Conservation (phyloP, 192 early-diverging fungal species). For the Chytriomyces sp. region DNA sequence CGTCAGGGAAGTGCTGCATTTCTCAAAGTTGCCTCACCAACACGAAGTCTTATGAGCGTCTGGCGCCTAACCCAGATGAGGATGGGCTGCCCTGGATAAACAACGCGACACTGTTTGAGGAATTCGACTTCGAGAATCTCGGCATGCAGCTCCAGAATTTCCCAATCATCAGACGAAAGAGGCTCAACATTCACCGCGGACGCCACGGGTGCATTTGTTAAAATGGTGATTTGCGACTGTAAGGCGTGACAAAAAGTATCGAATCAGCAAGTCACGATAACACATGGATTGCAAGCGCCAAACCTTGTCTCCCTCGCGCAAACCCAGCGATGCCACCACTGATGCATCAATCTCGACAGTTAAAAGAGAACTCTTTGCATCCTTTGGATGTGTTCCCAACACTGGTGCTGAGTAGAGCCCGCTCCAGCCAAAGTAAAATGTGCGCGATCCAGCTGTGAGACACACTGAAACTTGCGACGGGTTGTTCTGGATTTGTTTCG, state of each 20-base stretch:
- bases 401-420: neutral
- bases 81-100: conserved; percentile 40
- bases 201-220: conserved; percentile 15
- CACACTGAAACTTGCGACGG: conserved; percentile 4
- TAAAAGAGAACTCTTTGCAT: neutral
- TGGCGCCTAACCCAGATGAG: conserved; percentile 48
- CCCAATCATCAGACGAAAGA: conserved; percentile 55
- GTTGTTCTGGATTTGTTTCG: neutral
- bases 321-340: neutral
- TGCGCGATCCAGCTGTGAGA: neutral
- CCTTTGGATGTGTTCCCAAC: no score
- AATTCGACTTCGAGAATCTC: conserved; percentile 56
- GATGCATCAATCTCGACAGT: conserved; percentile 15
- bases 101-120: conserved; percentile 52
- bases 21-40: conserved; percentile 37
- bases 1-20: neutral
- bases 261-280: conserved; percentile 5
- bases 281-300: neutral
- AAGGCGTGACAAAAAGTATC: neutral
- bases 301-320: conserved; percentile 4
- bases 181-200: conserved; percentile 53
- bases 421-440: conserved; percentile 6
- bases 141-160: conserved; percentile 57
- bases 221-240: conserved; percentile 35
- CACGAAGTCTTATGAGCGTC: conserved; percentile 39